Evolutionary conservation across 1,284 basidiomycete species (phyloP), one percentile per base, ranked within the genome.

Genomic region (Laetiporus sulphureus): DNA sequence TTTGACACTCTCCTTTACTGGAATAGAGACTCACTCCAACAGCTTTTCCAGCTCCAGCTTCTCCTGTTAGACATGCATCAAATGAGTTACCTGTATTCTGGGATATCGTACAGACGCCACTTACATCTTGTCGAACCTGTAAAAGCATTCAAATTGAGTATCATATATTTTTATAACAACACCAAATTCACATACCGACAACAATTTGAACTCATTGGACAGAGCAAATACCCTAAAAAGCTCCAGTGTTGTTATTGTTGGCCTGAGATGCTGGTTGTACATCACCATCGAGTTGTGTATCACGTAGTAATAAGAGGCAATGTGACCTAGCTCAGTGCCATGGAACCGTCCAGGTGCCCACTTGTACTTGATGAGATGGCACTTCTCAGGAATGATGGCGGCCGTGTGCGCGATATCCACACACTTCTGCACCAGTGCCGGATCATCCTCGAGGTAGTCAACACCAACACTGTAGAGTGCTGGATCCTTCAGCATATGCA

Each of bases 181-280:
- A n/a, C n/a, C n/a, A n/a, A n/a, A n/a, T n/a, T n/a, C n/a, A n/a
- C n/a, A n/a, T n/a, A n/a, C n/a, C n/a, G n/a, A n/a, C n/a, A n/a
- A n/a, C n/a, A n/a, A n/a, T n/a, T 92, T 97, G 74, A 99, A 99
- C 68, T 99, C 95, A 57, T 97, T 94, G 2, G 90, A 94, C 8
- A 98, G 72, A 0, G 94, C 93, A 60, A 99, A 99, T 6, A 99
- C 91, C 34, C 94, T 77, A 78, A 98, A 96, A 4, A 99, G 68
- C 63, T 99, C 96, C 53, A 99, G 73, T 36, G 77, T 79, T 19
- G 84, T 81, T 79, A 97, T 91, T 7, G 84, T 85, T 5, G 91
- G 80, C 45, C 87, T 79, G 50, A 99, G 69, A 64, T 98, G 92
- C 61, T 96, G 90, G 64, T 97, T 97, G 66, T 98, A 99, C 0